Evolutionary conservation across 108 stramenopile genomes (phyloP).

Genomic region (Asterionellopsis glacialis): DNA sequence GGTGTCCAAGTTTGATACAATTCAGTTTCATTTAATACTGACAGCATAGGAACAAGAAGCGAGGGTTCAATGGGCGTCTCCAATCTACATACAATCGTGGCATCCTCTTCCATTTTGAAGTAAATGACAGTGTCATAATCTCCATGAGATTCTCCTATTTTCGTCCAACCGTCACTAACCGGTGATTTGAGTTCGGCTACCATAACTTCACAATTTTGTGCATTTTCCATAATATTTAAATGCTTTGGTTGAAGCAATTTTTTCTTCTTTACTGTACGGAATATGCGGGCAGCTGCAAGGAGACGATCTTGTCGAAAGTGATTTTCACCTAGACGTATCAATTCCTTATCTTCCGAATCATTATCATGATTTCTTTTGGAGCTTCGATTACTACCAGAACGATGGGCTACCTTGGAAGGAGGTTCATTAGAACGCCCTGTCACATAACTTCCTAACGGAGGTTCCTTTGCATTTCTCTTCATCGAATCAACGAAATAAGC

Average conservation of each 20-base stretch:
- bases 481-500: too few relatives aligned
- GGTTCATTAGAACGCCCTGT: too few relatives aligned
- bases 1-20: slow-evolving; percentile 72
- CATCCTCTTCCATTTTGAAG: slow-evolving; percentile 48
- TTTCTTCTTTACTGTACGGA: slow-evolving; percentile 17
- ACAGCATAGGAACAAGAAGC: slow-evolving; percentile 59
- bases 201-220: slow-evolving; percentile 22
- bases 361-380: too few relatives aligned
- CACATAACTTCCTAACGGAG: too few relatives aligned
- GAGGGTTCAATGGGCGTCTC: slow-evolving; percentile 50
- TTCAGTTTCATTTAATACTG: slow-evolving; percentile 68
- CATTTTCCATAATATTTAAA: slow-evolving; percentile 27
- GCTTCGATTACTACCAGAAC: too few relatives aligned
- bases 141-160: slow-evolving; percentile 56
- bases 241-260: slow-evolving; percentile 16
- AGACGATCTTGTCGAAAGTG: slow-evolving; percentile 26
- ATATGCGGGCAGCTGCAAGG: slow-evolving; percentile 32
- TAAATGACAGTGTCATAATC: slow-evolving; percentile 57
- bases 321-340: slow-evolving; percentile 37
- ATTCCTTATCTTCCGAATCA: slow-evolving; percentile 15
- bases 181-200: slow-evolving; percentile 25
- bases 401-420: too few relatives aligned
- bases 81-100: slow-evolving; percentile 48
- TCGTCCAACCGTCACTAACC: slow-evolving; percentile 43
- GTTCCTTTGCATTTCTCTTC: too few relatives aligned